Evolutionary conservation across 2,329 filamentous ascomycete species (phyloP).

Genomic region (Grosmannia huntii): DNA sequence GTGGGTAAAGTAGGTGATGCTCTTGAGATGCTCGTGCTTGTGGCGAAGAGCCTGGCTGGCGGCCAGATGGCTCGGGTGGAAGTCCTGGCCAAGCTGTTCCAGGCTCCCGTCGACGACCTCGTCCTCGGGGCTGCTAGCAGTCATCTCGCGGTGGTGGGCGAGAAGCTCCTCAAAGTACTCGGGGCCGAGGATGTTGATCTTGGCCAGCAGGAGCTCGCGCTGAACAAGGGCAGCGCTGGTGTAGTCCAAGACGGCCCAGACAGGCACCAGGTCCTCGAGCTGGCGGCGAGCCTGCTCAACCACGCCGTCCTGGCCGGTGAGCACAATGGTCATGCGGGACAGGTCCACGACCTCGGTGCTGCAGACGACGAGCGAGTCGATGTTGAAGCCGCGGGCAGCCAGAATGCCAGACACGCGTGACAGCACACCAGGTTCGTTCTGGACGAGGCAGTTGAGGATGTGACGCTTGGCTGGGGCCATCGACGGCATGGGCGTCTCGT

Average conservation of each 20-base stretch:
- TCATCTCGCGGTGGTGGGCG: conserved; percentile 87
- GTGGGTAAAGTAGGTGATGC: conserved; percentile 91
- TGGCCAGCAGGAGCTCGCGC: conserved; percentile 86
- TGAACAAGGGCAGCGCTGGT: conserved; percentile 86
- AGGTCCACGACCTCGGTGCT: conserved; percentile 95
- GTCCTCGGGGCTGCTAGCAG: conserved; percentile 27
- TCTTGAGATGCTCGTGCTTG: conserved; percentile 95
- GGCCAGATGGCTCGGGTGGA: conserved; percentile 79
- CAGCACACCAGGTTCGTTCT: conserved; percentile 96
- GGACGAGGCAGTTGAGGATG: conserved; percentile 94
- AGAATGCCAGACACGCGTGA: conserved; percentile 94
- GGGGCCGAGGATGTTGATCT: conserved; percentile 90
- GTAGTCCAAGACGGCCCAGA: conserved; percentile 97
- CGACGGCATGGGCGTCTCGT: conserved; percentile 86
- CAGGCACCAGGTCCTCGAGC: conserved; percentile 90
- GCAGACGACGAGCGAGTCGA: conserved; percentile 95
- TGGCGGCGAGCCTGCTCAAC: conserved; percentile 94
- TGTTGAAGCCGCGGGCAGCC: conserved; percentile 95
- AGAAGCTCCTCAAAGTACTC: conserved; percentile 98
- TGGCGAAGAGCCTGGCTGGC: conserved; percentile 82
- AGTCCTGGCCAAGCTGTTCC: conserved; percentile 48
- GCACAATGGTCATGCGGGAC: conserved; percentile 96
- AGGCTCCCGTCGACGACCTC: conserved; percentile 35
- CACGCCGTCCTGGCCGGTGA: conserved; percentile 90
- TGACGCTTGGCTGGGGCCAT: conserved; percentile 80